phyloP scores from a whole-genome alignment of 2,329 filamentous ascomycete species.

The Aschersonia sp. region DNA sequence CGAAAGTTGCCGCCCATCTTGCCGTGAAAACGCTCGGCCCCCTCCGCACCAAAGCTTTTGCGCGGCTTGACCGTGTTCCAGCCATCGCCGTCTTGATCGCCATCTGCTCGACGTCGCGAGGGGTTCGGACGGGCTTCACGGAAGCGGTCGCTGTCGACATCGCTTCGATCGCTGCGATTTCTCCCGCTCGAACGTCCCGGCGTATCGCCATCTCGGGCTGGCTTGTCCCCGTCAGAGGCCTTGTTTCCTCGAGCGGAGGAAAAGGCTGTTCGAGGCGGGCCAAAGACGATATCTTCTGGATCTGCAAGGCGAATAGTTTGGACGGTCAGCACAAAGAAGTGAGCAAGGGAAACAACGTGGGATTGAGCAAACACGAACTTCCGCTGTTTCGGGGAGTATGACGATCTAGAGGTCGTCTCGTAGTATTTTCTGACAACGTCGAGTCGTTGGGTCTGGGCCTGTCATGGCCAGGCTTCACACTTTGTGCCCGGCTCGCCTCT shows the following conservation, averaged over 20 bases:
- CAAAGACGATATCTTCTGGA: constrained; percentile 71
- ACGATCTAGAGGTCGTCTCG: constrained; percentile 37
- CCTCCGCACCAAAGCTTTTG: constrained; percentile 59
- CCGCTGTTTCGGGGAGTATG: constrained; percentile 40
- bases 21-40: constrained; percentile 55
- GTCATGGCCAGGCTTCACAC: constrained; percentile 25
- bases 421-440: constrained; percentile 31
- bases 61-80: constrained; percentile 63
- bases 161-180: constrained; percentile 32
- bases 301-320: constrained; percentile 22
- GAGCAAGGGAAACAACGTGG: neutral
- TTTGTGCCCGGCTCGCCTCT: constrained; percentile 30
- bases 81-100: constrained; percentile 50
- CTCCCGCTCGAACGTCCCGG: constrained; percentile 46
- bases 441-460: constrained; percentile 29
- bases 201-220: constrained; percentile 32
- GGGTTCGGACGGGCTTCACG: constrained; percentile 31
- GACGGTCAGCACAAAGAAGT: neutral
- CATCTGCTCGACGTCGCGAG: constrained; percentile 38
- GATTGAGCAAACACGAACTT: constrained; percentile 27
- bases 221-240: constrained; percentile 37
- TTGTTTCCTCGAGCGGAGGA: constrained; percentile 53
- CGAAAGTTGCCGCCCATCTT: constrained; percentile 41
- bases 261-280: constrained; percentile 71
- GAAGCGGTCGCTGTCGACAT: constrained; percentile 30